Base-by-base conservation (phyloP, 345 rosid species). In the Toxicodendron radicans region DNA sequence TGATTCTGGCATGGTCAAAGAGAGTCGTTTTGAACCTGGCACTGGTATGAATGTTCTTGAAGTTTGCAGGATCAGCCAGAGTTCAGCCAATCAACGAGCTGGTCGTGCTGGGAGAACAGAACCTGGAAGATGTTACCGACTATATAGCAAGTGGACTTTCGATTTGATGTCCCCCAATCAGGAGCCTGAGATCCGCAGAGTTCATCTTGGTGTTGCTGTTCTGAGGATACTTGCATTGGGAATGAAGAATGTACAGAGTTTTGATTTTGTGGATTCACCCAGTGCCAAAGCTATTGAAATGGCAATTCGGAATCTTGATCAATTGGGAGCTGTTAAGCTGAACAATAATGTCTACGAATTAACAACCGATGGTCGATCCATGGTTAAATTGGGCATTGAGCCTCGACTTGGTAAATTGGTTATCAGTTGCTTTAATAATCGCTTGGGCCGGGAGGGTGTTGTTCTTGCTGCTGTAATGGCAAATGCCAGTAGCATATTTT, bases 61-160 rank as follows among this genome's bases (percentile, higher is more conserved):
- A 76, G 92, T 95, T 56, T 79, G 95, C 78, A 66, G 76, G 79
- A 79, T 88, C 67, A 90, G 97, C 82, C 85, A 88, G 82, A 91
- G 99, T 80, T 95, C 97, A 70, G 97, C 97, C 59, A 83, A 78
- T 49, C 97, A 95, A 73, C 85, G 99, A 57, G 94, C 97, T 83
- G 99, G 97, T 77, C 99, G 97, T 83, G 98, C 99, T 64, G 99
- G 97, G 70, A 89, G 99, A 86, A 92, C 91, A 18, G 95, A 85
- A 77, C 91, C 95, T 21, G 99, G 99, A 61, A 84, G 73, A 74
- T 95, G 97, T 85, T 95, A 86, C 71, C 84, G 99, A 74, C 90
- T 95, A 51, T 95, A 92, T 76, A 70, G 92, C 2, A 72, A 73
- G 66, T 21, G 32, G 58, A 90, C 85, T 69, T 95, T 84, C 79